Conservation (phyloP, 2,329 filamentous ascomycete genomes). For the Leptographium flavum region DNA sequence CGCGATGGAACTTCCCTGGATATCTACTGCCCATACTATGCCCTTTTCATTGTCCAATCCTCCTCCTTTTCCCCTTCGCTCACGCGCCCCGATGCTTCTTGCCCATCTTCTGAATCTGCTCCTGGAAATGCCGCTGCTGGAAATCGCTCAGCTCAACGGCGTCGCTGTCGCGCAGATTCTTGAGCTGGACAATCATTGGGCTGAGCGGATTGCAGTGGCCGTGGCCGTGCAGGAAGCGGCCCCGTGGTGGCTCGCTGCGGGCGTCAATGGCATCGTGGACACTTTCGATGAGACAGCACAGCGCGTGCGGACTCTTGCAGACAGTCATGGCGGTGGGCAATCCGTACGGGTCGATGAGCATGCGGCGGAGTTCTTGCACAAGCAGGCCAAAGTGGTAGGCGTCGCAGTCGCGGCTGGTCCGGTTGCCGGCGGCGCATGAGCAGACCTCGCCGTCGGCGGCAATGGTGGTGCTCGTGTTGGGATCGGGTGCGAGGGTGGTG, state of each 20-base stretch:
- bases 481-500: background rate
- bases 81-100: background rate
- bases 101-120: constrained; percentile 3
- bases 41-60: background rate
- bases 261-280: constrained; percentile 4
- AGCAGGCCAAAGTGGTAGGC: constrained; percentile 4
- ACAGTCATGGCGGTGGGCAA: background rate
- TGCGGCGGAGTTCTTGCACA: constrained; percentile 3
- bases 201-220: constrained; percentile 5
- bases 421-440: background rate
- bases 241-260: background rate
- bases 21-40: too few relatives aligned
- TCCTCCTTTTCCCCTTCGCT: background rate
- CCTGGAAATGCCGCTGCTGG: constrained; percentile 1
- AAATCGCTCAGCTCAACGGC: background rate
- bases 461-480: background rate
- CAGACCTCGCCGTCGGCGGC: background rate
- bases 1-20: too few relatives aligned
- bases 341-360: background rate
- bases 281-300: constrained; percentile 1
- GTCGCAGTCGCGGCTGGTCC: constrained; percentile 2
- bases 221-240: background rate
- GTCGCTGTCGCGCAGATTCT: background rate
- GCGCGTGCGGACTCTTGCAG: constrained; percentile 1
- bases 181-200: constrained; percentile 1